Base-by-base conservation (phyloP, 2,329 filamentous ascomycete species). In the Cordyceps pruinosa region DNA sequence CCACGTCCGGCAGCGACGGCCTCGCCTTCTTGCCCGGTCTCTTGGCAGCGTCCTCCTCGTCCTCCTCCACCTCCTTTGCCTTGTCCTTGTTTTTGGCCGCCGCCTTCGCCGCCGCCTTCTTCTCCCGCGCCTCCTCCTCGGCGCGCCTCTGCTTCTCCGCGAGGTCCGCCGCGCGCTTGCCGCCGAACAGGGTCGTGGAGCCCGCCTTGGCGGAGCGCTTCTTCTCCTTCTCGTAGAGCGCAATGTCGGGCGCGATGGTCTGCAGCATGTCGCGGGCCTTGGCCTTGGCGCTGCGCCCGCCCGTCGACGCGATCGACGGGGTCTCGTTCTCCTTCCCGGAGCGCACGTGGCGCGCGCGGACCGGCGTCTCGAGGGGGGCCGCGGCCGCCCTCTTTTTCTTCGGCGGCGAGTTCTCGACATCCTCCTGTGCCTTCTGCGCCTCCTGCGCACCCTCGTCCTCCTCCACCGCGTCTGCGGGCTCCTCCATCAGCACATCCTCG, bases 161-260 rank as follows among this genome's bases (percentile, higher is more conserved):
- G 58, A 76, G 70, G 56, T 85, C 80, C 2, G 82, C 78, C 1
- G 84, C 84, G 50, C 83, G 76, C 65, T 84, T 86, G 23, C 84
- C 84, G 25, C 84, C 84, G 77, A 83, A 87, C 0, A 79, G 76
- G 2, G 72, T 74, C 2, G 72, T 73, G n/a, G n/a, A n/a, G n/a
- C n/a, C n/a, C 3, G 68, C 72, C 61, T 79, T 83, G 60, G 68
- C 66, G 7, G 74, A 71, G 21, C 94, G 85, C 74, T 96, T 97
- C 76, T 83, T 90, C 73, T 99, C 94, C 68, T 94, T 96, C 67
- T 97, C 88, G 66, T 94, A 99, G 32, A 95, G 76, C 2, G 87
- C 87, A 66, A 97, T 91, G 67, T 99, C 94, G 0, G 87, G 82
- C 1, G 89, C 91, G 58, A 93, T 77, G 35, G 83, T 81, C 55